A percentile compares a stretch with the other conserved stretches of the same genome.
Conservation (phyloP, 2,329 filamentous ascomycete species). For the Trichoderma sp. region DNA sequence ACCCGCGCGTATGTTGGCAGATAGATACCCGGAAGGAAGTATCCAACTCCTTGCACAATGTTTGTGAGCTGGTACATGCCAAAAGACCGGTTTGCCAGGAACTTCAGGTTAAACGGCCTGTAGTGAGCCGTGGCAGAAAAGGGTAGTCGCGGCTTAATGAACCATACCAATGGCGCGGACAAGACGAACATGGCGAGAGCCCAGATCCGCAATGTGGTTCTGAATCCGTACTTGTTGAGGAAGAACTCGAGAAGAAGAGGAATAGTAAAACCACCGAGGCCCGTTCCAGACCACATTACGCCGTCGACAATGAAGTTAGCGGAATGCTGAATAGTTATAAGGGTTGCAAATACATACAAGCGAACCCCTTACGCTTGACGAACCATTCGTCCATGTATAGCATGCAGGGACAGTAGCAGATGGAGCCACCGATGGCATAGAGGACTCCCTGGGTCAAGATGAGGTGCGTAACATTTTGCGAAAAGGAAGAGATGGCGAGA, state of each 20-base stretch:
- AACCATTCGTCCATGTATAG: slow-evolving; percentile 64
- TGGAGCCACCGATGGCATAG: slow-evolving; percentile 56
- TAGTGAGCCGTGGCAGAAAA: slow-evolving; percentile 35
- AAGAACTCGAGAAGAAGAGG: slow-evolving; percentile 51
- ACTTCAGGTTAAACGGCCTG: slow-evolving; percentile 46
- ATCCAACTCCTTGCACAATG: slow-evolving; percentile 59
- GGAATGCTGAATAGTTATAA: not conserved
- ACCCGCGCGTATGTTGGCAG: slow-evolving; percentile 55
- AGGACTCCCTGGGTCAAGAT: slow-evolving; percentile 61
- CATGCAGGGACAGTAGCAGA: slow-evolving; percentile 56
- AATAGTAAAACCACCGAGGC: slow-evolving; percentile 49
- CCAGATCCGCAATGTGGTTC: slow-evolving; percentile 54
- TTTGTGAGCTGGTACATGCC: slow-evolving; percentile 58
- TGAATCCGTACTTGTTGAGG: slow-evolving; percentile 50
- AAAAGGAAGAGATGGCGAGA: slow-evolving; percentile 52
- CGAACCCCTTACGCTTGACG: slow-evolving; percentile 54
- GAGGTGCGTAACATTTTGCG: slow-evolving; percentile 51
- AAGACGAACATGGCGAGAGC: slow-evolving; percentile 48
- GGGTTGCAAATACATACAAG: slow-evolving; percentile 39
- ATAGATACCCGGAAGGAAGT: slow-evolving; percentile 63
- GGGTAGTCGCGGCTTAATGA: slow-evolving; percentile 56
- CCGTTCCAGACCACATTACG: slow-evolving; percentile 59
- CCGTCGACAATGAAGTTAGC: slow-evolving; percentile 34
- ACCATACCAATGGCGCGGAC: slow-evolving; percentile 53
- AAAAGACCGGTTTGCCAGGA: slow-evolving; percentile 54